Evolutionary conservation across 225 moss, liverwort and hornwort species (phyloP), one percentile per base, ranked within the genome.

Genomic region (Pleurozium schreberi): DNA sequence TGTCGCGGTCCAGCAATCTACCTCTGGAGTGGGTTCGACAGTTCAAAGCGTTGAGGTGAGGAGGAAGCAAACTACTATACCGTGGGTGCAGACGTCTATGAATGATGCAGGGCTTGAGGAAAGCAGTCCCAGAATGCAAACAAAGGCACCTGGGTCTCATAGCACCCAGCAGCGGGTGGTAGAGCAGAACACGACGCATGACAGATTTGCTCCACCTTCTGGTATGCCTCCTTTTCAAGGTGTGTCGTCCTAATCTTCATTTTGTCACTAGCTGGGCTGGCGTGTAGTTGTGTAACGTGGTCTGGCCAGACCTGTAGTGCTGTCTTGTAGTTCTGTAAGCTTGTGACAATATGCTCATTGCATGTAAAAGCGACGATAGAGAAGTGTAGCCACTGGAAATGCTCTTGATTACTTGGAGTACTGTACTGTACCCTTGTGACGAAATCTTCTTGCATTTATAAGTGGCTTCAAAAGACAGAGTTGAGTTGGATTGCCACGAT

Each of bases 61-160:
- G 85, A 90, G 85, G 79, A 92, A 86, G 86, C 94, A 93, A 87
- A 90, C 90, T 42, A 93, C 93, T 86, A 88, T 93, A 89, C 93
- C 90, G 50, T 93, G 94, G 93, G 77, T 73, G 84, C 94, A 93
- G 66, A 82, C 84, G 66, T 65, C 90, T 70, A 40, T 75, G 67
- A 91, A 66, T 59, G 70, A 78, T 73, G 52, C 57, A 76, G 89
- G 87, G 67, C 74, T 88, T 38, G 77, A 75, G 85, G 92, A 84
- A 63, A 89, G 59, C 70, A 88, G 87, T 78, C 68, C 92, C 38
- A 86, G 77, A 86, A 92, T 87, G 84, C 88, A 92, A 88, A 65
- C 84, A 83, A 84, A 80, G 55, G 57, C 86, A 67, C 71, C 82
- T 75, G 87, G 79, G 23, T 90, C 91, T 87, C 79, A 63, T 49